Percentiles rank a stretch among this genome's conserved stretches.
phyloP scores from a whole-genome alignment of 2,329 filamentous ascomycete species.

The Colletotrichum karsti region DNA sequence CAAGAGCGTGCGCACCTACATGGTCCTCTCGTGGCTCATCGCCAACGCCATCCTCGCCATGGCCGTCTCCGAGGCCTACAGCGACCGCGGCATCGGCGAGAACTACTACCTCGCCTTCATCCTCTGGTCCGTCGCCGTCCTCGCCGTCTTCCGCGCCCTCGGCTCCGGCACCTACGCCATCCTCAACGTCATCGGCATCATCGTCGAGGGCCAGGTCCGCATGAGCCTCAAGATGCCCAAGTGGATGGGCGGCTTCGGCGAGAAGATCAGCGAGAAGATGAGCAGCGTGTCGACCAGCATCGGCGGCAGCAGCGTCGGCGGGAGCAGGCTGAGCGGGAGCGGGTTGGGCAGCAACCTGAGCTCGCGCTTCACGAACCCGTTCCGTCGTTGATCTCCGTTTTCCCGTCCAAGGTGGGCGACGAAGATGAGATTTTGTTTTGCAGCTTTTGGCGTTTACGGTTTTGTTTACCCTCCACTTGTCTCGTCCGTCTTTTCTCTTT shows the following conservation, averaged over 20 bases:
- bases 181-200: constrained; percentile 83
- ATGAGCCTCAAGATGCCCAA: constrained; percentile 64
- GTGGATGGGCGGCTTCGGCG: constrained; percentile 57
- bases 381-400: constrained; percentile 1
- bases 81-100: constrained; percentile 72
- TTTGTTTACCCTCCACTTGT: not conserved
- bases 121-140: constrained; percentile 86
- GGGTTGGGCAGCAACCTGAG: constrained; percentile 16
- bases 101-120: constrained; percentile 96
- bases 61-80: constrained; percentile 89
- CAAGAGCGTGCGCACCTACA: constrained; percentile 95
- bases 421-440: not conserved
- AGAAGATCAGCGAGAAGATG: constrained; percentile 55
- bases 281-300: constrained; percentile 58
- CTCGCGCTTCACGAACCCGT: constrained; percentile 9
- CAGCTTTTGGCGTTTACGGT: constrained; percentile 18
- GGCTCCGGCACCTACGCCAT: constrained; percentile 84
- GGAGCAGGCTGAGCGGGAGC: constrained; percentile 33
- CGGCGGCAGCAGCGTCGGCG: constrained; percentile 37
- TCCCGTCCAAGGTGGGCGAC: not conserved
- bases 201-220: constrained; percentile 84
- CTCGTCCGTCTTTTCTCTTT: not conserved
- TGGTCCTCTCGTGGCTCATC: constrained; percentile 95
- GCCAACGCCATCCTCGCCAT: constrained; percentile 93
- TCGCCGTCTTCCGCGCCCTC: constrained; percentile 89